Evolutionary conservation across 306 rosid genomes (phyloP), one percentile per base, ranked within the genome.

Genomic region (Sindora glabra): DNA sequence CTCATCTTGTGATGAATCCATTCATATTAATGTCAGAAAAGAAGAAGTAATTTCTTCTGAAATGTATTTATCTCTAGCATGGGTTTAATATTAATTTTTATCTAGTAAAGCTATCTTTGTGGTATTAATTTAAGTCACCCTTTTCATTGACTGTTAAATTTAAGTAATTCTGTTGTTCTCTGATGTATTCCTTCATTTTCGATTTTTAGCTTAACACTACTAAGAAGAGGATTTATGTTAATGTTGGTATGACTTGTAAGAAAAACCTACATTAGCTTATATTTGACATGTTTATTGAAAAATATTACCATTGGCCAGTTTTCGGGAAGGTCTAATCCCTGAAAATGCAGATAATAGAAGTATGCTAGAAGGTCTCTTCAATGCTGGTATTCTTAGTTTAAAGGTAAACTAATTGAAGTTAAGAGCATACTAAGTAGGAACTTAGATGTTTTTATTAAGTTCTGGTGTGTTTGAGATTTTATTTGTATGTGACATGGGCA

Each of bases 261-360:
- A 8, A 30, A 59, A 16, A 47, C 52, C 53, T 57, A 23, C 17
- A 27, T 69, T 56, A 22, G 26, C 56, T 42, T 52, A 37, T 33
- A 19, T 41, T 15, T 37, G 52, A 16, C 47, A n/a, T 22, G 57
- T 73, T 37, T 70, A n/a, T 63, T 74, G 50, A 63, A 14, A 21
- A 8, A 6, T 5, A 26, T 55, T 42, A 52, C 23, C 54, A 34
- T 69, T 34, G 68, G 53, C 82, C 88, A 96, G 98, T 59, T 92
- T 92, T 58, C 88, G 96, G 98, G 98, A 96, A 77, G 98, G 98
- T 30, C 84, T 92, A 52, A 59, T 92, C 67, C 98, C 98, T 47
- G 98, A 83, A 66, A 92, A 92, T 77, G 96, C 95, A 55, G 83
- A 72, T 68, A 78, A 92, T 46, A 34, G 76, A 12, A 83, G 75